Evolutionary conservation across 2,329 filamentous ascomycete species (phyloP), one percentile per base, ranked within the genome.

Genomic region (Phialemonium atrogriseum): DNA sequence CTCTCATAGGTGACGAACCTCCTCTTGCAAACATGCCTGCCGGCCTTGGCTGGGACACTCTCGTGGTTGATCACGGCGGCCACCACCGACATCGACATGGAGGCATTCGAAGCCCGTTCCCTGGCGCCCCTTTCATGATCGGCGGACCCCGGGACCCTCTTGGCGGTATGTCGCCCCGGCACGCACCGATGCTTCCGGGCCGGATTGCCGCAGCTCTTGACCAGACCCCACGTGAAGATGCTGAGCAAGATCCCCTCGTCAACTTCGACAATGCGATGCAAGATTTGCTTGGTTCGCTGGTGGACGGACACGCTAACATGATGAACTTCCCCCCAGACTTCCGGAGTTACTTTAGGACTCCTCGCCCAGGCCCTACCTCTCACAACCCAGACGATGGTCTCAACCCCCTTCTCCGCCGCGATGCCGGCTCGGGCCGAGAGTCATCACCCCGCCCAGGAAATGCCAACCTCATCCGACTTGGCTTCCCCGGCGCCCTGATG

Each of bases 321-420:
- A 13, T 9, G 28, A 37, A 48, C 37, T 4, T 10, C 15, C 10
- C 24, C 8, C 22, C 34, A 59, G 65, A 71, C 35, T 70, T 71
- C 46, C 60, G 64, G 25, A 67, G 55, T 42, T 66, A 64, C 37
- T 65, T 57, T 64, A 73, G 42, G 59, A 66, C 38, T 57, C 62
- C 7, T 70, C 70, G 19, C 60, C 72, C 32, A 68, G 21, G 21
- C 8, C 21, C 21, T 9, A 9, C 21, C 9, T 9, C 21, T 9
- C 9, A 72, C 35, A 67, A 67, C 17, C 68, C 72, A 20, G 86
- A 94, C 42, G 88, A 95, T 51, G 87, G 86, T 4, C 69, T 78
- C 14, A 95, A 96, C 49, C 89, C 89, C 25, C 67, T 96, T 10
- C 73, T 96, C 33, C 81, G 87, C 42, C 80, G 84, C 34, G 56